Evolutionary conservation across 2,329 filamentous ascomycete species (phyloP).

Genomic region (Trichoderma sp.): DNA sequence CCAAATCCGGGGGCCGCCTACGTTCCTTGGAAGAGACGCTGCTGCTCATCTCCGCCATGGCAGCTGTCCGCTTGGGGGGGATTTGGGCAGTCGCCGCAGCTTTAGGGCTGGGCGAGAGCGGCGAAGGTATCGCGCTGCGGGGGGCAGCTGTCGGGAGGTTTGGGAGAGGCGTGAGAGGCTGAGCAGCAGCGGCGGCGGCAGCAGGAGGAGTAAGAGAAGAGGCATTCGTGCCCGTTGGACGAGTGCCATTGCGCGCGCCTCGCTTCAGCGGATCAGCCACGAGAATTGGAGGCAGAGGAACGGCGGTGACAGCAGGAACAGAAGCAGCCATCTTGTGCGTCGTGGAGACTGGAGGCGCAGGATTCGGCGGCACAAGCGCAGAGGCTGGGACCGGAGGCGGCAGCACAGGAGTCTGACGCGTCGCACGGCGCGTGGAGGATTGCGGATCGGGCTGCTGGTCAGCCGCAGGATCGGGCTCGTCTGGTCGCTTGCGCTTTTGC

Average conservation of each 20-base stretch:
- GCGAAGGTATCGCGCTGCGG: background rate
- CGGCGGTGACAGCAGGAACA: slow-evolving; percentile 12
- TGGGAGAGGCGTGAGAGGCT: background rate
- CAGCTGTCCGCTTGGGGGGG: background rate
- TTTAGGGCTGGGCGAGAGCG: slow-evolving; percentile 12
- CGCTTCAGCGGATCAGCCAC: slow-evolving; percentile 16
- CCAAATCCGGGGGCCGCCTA: slow-evolving; percentile 34
- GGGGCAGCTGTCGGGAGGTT: background rate
- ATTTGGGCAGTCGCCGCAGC: background rate
- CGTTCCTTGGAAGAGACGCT: slow-evolving; percentile 24
- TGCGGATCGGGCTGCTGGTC: slow-evolving; percentile 22
- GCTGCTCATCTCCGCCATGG: slow-evolving; percentile 24
- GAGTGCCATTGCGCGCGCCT: background rate
- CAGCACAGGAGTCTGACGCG: slow-evolving; percentile 39
- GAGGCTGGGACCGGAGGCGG: slow-evolving; percentile 28
- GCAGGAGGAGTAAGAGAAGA: background rate
- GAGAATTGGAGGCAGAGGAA: slow-evolving; percentile 17
- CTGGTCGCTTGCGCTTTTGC: slow-evolving; percentile 38
- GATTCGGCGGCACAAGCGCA: slow-evolving; percentile 18
- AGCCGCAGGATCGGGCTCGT: slow-evolving; percentile 29
- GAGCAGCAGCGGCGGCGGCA: background rate
- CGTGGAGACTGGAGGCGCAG: background rate
- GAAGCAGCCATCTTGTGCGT: slow-evolving; percentile 7
- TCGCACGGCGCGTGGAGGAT: slow-evolving; percentile 35
- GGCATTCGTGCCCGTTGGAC: background rate